Conservation (phyloP, 441 rosid species). For the California macrophylla region DNA sequence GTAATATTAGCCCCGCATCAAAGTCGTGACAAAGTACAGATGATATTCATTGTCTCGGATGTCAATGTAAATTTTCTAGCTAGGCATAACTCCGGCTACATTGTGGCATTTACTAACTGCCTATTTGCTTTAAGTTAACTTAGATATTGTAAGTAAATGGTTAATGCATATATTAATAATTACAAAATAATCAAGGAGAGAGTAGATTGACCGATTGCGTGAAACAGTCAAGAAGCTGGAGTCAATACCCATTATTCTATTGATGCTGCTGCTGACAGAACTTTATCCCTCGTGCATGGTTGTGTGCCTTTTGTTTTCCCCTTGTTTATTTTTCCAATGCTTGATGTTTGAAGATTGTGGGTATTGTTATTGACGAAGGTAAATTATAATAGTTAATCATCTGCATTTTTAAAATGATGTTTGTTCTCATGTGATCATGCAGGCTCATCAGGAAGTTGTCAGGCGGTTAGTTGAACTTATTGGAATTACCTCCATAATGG, state of each 20-base stretch:
- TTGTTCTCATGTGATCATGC: conserved; percentile 23
- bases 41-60: not conserved
- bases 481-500: conserved; percentile 91
- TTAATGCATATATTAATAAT: not conserved
- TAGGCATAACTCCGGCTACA: not conserved
- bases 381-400: no score
- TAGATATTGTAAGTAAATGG: not conserved
- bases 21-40: not conserved
- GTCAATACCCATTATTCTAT: not conserved
- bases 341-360: not conserved
- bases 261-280: not conserved
- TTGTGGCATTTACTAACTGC: not conserved
- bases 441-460: conserved; percentile 71
- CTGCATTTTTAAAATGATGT: conserved; percentile 9
- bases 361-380: not conserved
- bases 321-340: not conserved
- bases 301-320: not conserved
- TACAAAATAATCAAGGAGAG: not conserved
- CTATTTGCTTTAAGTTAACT: not conserved
- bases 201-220: not conserved
- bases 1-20: not conserved
- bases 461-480: conserved; percentile 66
- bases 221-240: not conserved
- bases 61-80: not conserved
- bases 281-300: not conserved